Evolutionary conservation across 108 stramenopile genomes (phyloP).

Genomic region (Nitzschia sp.): DNA sequence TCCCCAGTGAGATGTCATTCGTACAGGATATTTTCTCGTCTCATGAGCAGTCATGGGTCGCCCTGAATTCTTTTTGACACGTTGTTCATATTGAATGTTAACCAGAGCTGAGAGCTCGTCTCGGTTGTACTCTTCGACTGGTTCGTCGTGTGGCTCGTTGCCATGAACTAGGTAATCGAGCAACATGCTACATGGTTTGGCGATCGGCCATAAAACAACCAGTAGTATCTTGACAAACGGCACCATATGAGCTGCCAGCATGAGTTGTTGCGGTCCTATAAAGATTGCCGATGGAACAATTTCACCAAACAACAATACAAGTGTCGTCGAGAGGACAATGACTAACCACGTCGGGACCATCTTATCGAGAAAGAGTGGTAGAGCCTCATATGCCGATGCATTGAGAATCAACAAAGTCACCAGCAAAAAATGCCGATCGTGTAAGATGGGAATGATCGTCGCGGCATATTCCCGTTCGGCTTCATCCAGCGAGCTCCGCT

Average conservation of each 20-base stretch:
- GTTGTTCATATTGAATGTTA: constrained; percentile 70
- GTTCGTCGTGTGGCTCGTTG: constrained; percentile 18
- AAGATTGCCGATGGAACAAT: constrained; percentile 74
- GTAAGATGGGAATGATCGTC: constrained; percentile 42
- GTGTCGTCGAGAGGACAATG: constrained; percentile 79
- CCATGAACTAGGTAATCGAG: constrained; percentile 61
- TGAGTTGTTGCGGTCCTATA: constrained; percentile 82
- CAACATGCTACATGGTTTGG: constrained; percentile 72
- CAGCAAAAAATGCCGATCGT: constrained; percentile 82
- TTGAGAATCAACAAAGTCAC: constrained; percentile 89
- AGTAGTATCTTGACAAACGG: constrained; percentile 66
- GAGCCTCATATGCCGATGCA: constrained; percentile 78
- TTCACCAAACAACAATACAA: constrained; percentile 87
- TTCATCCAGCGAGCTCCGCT: constrained; percentile 41
- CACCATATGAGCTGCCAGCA: constrained; percentile 62
- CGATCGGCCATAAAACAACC: constrained; percentile 70
- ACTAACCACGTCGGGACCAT: constrained; percentile 80
- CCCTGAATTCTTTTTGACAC: constrained; percentile 15
- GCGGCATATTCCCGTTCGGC: constrained; percentile 43
- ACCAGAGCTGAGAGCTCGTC: constrained; percentile 67
- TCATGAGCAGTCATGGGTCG: not conserved
- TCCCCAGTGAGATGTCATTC: constrained; percentile 28
- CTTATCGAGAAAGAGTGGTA: constrained; percentile 86
- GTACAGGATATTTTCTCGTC: not conserved
- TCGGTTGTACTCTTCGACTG: constrained; percentile 49